These are phyloP conservation scores for Microcera coccophila DNA, from an alignment of 2,329 filamentous ascomycete genomes.

Conservation along the genomic window DNA sequence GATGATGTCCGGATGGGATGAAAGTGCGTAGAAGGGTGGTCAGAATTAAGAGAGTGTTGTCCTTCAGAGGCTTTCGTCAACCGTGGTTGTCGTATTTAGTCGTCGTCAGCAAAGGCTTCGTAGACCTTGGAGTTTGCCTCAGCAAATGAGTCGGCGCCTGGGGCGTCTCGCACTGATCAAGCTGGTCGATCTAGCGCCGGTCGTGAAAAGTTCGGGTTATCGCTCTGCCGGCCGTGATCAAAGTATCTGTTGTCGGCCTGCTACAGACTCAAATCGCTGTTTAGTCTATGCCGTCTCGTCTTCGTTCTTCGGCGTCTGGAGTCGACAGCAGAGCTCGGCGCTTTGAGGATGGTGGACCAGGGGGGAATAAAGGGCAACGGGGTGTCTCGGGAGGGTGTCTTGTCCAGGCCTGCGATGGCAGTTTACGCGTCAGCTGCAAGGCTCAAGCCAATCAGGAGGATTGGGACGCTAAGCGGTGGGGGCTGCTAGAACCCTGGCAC, in stretches of 20 bases:
- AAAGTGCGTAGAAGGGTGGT: background rate
- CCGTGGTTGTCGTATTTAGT: background rate
- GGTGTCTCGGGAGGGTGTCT: slow-evolving; percentile 32
- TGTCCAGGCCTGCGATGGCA: slow-evolving; percentile 28
- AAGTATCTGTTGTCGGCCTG: too few species aligned
- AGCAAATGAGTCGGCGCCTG: slow-evolving; percentile 20
- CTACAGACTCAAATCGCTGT: too few species aligned
- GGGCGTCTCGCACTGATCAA: slow-evolving; percentile 4
- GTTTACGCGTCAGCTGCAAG: slow-evolving; percentile 38
- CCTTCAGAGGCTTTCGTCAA: background rate
- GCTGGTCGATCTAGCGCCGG: too few species aligned
- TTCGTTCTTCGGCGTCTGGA: background rate
- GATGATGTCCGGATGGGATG: background rate
- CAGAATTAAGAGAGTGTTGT: background rate
- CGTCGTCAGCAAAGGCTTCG: slow-evolving; percentile 12
- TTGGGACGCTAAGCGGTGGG: slow-evolving; percentile 16
- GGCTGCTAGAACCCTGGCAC: slow-evolving; percentile 23
- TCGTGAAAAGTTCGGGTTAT: too few species aligned
- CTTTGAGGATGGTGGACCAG: slow-evolving; percentile 27
- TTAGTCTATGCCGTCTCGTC: too few species aligned
- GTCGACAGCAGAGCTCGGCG: background rate
- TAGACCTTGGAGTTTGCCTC: slow-evolving; percentile 26
- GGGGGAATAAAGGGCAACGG: slow-evolving; percentile 29
- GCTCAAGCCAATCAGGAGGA: slow-evolving; percentile 28
- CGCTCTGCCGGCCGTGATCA: too few species aligned